These are phyloP conservation scores for Mallotus repandus DNA, from an alignment of 441 rosid genomes.

Conservation along the genomic window DNA sequence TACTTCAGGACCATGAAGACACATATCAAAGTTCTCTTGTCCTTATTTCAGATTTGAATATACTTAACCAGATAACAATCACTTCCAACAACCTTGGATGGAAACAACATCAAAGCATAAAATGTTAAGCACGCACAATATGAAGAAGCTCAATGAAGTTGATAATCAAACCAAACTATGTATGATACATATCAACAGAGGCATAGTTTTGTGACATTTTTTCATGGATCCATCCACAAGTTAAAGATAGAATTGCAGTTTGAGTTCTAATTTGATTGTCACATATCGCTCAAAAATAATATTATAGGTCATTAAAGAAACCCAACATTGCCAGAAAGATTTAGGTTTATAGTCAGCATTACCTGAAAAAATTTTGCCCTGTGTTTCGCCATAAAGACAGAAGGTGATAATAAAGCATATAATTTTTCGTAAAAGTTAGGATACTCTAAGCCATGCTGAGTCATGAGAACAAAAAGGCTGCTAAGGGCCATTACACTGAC, in stretches of 20 bases:
- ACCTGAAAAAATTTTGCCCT: conserved; percentile 92
- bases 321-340: background rate
- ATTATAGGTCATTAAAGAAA: background rate
- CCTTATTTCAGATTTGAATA: background rate
- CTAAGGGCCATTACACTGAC: conserved; percentile 96
- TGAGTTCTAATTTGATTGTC: background rate
- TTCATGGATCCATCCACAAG: no score
- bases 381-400: conserved; percentile 85
- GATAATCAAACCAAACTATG: no score
- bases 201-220: no score
- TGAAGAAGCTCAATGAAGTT: no score
- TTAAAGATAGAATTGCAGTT: background rate
- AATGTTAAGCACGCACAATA: no score
- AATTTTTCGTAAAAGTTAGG: conserved; percentile 88
- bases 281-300: background rate
- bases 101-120: conserved; percentile 13
- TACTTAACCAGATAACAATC: background rate
- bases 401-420: conserved; percentile 70
- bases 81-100: background rate
- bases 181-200: no score
- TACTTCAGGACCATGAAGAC: conserved; percentile 3
- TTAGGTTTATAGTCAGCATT: conserved; percentile 23
- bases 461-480: conserved; percentile 90
- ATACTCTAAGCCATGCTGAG: conserved; percentile 81
- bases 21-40: background rate